Base-by-base conservation (phyloP, 208 protist genomes). In the Balamuthia mandrillaris region DNA sequence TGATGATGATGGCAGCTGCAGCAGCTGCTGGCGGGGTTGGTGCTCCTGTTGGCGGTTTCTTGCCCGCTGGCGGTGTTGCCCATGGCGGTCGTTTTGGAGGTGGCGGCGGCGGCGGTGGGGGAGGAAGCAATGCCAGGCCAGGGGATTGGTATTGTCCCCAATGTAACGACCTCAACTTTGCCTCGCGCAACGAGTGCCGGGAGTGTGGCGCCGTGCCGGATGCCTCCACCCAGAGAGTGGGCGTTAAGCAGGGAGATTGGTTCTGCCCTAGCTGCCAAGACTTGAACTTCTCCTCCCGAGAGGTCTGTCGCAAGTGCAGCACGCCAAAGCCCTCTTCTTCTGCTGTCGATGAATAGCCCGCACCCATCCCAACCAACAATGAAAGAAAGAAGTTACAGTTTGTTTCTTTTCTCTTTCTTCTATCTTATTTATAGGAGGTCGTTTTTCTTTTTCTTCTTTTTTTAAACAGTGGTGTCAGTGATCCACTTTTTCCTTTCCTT, bases 281-380 rank as follows among this genome's bases (percentile, higher is more conserved):
- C 41, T 54, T 82, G 27, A 82, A 82, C 56, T 82, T 82, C 65
- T 47, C 75, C 21, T 82, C 75, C 41, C 75, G 75, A 37, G 52
- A 82, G 56, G 60, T 39, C 18, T 82, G 75, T 21, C 49, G 75
- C 37, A 82, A 66, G 56, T 82, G 75, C 75, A 66, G 35, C 3
- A 24, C 51, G 27, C 75, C 75, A 4, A 47, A 33, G 2, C 75
- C 75, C n/a, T n/a, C n/a, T n/a, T n/a, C n/a, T n/a, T n/a, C n/a
- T n/a, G n/a, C n/a, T n/a, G n/a, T n/a, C n/a, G n/a, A n/a, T n/a
- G n/a, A n/a, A n/a, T n/a, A n/a, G n/a, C n/a, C n/a, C n/a, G n/a
- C n/a, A n/a, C n/a, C n/a, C n/a, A n/a, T n/a, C n/a, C n/a, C n/a
- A n/a, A n/a, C n/a, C n/a, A n/a, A n/a, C n/a, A n/a, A n/a, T n/a